phyloP scores from a whole-genome alignment of 2,329 filamentous ascomycete species.

The Fusarium duplospermum region DNA sequence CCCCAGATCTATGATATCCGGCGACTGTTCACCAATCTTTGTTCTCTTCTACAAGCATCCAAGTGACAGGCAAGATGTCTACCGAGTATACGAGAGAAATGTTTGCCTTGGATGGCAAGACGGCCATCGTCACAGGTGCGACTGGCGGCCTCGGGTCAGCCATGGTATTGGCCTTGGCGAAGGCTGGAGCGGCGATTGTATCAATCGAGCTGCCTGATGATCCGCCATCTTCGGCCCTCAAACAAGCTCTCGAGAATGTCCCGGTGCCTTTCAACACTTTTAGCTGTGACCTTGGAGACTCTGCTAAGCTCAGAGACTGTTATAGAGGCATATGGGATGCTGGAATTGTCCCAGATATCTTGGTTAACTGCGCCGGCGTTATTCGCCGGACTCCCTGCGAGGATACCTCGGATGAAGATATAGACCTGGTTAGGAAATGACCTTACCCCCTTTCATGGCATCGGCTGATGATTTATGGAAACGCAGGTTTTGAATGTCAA shows the following conservation, averaged over 20 bases:
- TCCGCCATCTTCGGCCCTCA: neutral
- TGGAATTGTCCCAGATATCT: neutral
- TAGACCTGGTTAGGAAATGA: neutral
- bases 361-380: neutral
- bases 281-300: neutral
- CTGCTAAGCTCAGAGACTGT: neutral
- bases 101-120: neutral
- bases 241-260: neutral
- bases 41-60: neutral
- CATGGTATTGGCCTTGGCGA: neutral
- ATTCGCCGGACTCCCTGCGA: neutral
- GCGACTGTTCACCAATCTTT: neutral
- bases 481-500: neutral
- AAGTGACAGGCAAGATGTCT: neutral
- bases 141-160: neutral
- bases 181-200: neutral
- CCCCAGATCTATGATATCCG: neutral
- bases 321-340: neutral
- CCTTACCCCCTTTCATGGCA: neutral
- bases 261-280: neutral
- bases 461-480: neutral
- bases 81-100: neutral
- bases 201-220: neutral
- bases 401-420: neutral
- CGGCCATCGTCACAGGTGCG: neutral